Evolutionary conservation across 192 early-diverging fungal genomes (phyloP).

Genomic region (Podochytrium sp.): DNA sequence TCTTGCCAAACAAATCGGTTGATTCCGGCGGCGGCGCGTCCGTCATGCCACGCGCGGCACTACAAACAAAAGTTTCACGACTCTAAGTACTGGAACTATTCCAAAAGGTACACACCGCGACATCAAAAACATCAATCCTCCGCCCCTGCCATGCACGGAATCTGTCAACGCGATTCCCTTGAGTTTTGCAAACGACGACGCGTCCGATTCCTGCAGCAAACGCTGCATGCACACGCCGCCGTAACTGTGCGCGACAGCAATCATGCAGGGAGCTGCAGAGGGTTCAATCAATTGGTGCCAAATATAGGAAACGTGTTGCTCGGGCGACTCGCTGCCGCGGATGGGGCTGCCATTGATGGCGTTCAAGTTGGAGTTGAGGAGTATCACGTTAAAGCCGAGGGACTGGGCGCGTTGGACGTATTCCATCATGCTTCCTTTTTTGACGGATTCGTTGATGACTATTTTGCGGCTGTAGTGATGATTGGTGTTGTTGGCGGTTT

Average conservation of each 20-base stretch:
- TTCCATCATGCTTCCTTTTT: slow-evolving; percentile 25
- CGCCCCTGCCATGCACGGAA: slow-evolving; percentile 12
- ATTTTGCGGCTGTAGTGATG: slow-evolving; percentile 23
- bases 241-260: slow-evolving; percentile 28
- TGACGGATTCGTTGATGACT: slow-evolving; percentile 23
- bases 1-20: not conserved
- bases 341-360: not conserved
- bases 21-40: too few species aligned
- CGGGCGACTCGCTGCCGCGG: slow-evolving; percentile 17
- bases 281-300: slow-evolving; percentile 20
- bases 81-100: too few species aligned
- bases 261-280: not conserved
- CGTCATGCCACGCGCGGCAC: not conserved
- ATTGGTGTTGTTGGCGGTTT: too few species aligned
- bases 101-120: too few species aligned
- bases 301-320: slow-evolving; percentile 13
- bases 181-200: not conserved
- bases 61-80: too few species aligned
- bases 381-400: slow-evolving; percentile 8
- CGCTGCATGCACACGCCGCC: slow-evolving; percentile 22
- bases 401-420: slow-evolving; percentile 21
- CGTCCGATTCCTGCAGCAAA: not conserved
- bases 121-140: not conserved
- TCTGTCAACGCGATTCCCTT: slow-evolving; percentile 28
- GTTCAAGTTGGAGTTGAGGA: slow-evolving; percentile 30